Conservation (phyloP, 371 early-diverging fungal genomes). For the Nematocida sp. region DNA sequence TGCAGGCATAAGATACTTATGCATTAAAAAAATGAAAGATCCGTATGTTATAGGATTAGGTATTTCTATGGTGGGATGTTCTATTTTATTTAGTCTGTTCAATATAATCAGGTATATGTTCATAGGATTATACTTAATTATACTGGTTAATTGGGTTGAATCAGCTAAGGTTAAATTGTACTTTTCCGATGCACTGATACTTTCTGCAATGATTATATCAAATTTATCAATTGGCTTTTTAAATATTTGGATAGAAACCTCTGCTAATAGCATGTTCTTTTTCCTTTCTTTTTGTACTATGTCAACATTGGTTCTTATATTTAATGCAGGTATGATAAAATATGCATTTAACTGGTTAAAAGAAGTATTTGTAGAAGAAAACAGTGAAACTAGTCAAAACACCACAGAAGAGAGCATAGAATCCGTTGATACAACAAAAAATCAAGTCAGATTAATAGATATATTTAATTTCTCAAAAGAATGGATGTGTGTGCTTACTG, state of each 20-base stretch:
- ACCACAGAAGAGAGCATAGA: not conserved
- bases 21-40: not conserved
- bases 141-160: not conserved
- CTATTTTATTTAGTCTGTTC: not conserved
- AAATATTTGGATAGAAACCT: not conserved
- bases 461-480: not conserved
- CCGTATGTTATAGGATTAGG: not conserved
- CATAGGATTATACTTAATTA: not conserved
- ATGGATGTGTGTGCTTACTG: not conserved
- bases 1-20: not conserved
- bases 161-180: not conserved
- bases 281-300: not conserved
- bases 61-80: not conserved
- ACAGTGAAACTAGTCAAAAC: not conserved
- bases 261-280: not conserved
- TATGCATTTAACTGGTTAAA: constrained; percentile 1
- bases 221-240: not conserved
- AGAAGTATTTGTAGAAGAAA: not conserved
- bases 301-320: not conserved
- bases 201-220: not conserved
- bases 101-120: not conserved
- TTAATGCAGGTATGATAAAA: constrained; percentile 1
- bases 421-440: not conserved
- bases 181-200: not conserved
- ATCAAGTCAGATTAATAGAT: not conserved